Base-by-base conservation (phyloP, 2,329 filamentous ascomycete species). In the Furcasterigmium sp. region DNA sequence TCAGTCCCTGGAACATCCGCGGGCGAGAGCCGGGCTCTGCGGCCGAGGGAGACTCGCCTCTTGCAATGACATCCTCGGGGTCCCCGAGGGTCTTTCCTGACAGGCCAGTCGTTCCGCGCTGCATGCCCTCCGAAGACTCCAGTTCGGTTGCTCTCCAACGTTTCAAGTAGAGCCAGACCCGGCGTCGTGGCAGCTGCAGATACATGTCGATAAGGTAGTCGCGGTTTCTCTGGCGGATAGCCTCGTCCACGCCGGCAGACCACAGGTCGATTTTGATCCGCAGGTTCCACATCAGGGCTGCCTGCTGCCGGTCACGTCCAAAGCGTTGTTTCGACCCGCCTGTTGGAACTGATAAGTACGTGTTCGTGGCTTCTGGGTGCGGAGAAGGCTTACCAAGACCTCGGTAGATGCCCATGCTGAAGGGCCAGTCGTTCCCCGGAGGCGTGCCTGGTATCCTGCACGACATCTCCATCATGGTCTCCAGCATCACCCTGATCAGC, bases 261-360 rank as follows among this genome's bases (percentile, higher is more conserved):
- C 49, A 54, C 29, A 50, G 45, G 26, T 60, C 58, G 25, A 59
- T 50, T 39, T 61, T 58, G 44, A 59, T 54, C 41, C 57, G 53
- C 44, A 51, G 43, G 18, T 51, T 53, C 32, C 51, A 30, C 57
- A 61, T 59, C 21, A 41, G 44, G 7, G 25, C 3, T 10, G 52
- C 43, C 40, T 57, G 53, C 6, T 54, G 41, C 38, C 55, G 17
- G 43, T 61, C 57, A 21, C 54, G 41, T 11, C 46, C 6, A 3
- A 57, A 21, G 14, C 49, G 55, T 29, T 40, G 28, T 14, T 42
- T 15, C 13, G 50, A 47, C 3, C 57, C 58, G 14, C 52, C 58
- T 60, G 19, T n/a, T 17, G 19, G n/a, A 34, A 9, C 18, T 8
- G 6, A 13, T 25, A n/a, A 29, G 10, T 13, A 21, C 17, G n/a